Evolutionary conservation across 345 rosid genomes (phyloP), one percentile per base, ranked within the genome.

Genomic region (Boechera stricta): DNA sequence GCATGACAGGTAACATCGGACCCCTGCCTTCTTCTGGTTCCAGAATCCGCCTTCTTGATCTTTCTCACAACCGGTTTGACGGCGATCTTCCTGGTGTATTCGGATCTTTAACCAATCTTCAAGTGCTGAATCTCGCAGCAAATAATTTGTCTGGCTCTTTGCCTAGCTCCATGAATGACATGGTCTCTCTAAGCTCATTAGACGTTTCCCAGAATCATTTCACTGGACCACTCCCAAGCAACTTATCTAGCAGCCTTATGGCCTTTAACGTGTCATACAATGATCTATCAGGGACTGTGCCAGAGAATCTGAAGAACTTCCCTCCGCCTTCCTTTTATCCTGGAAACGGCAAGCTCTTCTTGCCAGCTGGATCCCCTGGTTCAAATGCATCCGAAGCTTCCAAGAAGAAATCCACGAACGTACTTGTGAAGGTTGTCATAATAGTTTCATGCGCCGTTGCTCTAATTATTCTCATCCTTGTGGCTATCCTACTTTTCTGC

Each of bases 231-330:
- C 80, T 95, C 45, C 97, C 98, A 1, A 84, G 63, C 80, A 92
- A 92, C 73, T 79, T 92, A 79, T 82, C 98, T 31, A 78, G 41
- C 51, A 73, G 79, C 66, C 90, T 95, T 51, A 76, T 68, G 69
- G 86, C 81, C 76, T 88, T 95, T 72, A 95, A 92, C 78, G 97
- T 83, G 58, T 89, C 99, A 11, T 76, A 85, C 73, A 95, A 95
- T 73, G 90, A 92, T 84, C 87, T 95, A 53, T 91, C 97, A 67
- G 99, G 99, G 13, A 82, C 75, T 76, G 96, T 92, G 74, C 98
- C 99, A 38, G 97, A 89, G 81, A 92, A 80, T 77, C 80, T 95
- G 77, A 87, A 88, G 81, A 84, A 72, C 77, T 92, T 91, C 74
- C 92, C 94, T 49, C 75, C 72, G 18, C 84, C 96, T 76, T 89